Percentiles rank a stretch among this genome's conserved stretches.
phyloP scores from a whole-genome alignment of 805 yeast genomes.

The Ogataea ramenticola region DNA sequence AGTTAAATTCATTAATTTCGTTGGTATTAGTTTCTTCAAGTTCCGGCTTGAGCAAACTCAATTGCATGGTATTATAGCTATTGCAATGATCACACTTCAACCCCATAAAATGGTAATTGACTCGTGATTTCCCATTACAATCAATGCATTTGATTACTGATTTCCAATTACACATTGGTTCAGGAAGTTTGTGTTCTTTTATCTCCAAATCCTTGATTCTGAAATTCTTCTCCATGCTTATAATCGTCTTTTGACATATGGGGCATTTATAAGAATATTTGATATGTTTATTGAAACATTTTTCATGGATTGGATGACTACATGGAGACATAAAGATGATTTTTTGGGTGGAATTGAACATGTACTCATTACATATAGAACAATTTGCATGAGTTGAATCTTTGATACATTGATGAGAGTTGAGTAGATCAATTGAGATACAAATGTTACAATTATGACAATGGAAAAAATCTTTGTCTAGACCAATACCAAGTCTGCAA shows the following conservation, averaged over 20 bases:
- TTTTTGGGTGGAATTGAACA: conserved; percentile 74
- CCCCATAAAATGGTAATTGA: conserved; percentile 77
- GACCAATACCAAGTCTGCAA: conserved; percentile 82
- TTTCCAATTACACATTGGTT: conserved; percentile 70
- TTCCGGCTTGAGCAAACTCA: conserved; percentile 62
- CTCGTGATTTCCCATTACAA: conserved; percentile 75
- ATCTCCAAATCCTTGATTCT: conserved; percentile 83
- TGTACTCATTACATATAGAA: conserved; percentile 86
- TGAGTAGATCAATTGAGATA: conserved; percentile 67
- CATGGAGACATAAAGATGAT: conserved; percentile 83
- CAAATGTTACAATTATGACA: conserved; percentile 89
- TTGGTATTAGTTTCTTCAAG: conserved; percentile 15
- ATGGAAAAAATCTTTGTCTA: conserved; percentile 86
- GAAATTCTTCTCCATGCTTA: conserved; percentile 85
- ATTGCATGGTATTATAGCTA: conserved; percentile 79
- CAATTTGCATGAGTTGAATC: conserved; percentile 87
- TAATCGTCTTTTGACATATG: conserved; percentile 73
- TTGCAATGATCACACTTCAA: conserved; percentile 80
- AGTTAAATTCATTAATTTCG: conserved; percentile 5
- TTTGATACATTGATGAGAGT: conserved; percentile 77
- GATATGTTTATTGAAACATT: conserved; percentile 76
- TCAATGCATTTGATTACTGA: conserved; percentile 78
- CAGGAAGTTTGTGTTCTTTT: conserved; percentile 65
- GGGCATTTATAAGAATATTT: conserved; percentile 88
- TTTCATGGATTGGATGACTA: conserved; percentile 90